Evolutionary conservation across 371 early-diverging fungal genomes (phyloP), one percentile per base, ranked within the genome.

Genomic region (Apophysomyces trapeziformis): DNA sequence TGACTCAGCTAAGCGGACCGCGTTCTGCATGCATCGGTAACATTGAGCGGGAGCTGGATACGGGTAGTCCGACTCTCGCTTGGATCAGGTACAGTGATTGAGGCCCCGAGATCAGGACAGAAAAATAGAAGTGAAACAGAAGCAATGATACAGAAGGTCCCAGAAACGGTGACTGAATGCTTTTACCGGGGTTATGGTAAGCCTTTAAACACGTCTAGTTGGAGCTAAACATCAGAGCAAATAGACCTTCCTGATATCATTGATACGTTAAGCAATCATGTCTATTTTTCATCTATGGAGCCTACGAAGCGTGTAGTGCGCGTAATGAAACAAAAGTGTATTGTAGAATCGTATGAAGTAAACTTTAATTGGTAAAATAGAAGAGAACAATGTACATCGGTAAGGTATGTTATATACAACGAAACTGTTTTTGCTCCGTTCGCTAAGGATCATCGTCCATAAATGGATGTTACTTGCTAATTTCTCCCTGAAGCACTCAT

Each of bases 401-500:
- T 26, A 26, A 26, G 32, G 32, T 26, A 26, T 26, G 32, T 26
- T 26, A 26, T 26, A 26, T 26, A 26, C 32, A 26, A 26, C 32
- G 32, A 26, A 26, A 26, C 32, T 41, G 41, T 1, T 41, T 41
- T 4, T 41, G 41, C 41, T 41, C 5, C 32, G 32, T 26, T 26
- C 3, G 32, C 32, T 26, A 26, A 26, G 32, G 32, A 26, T 26
- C 32, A 26, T 26, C 32, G 32, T 26, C 32, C 32, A 26, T 41
- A 41, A 41, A 41, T 41, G 1, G 5, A 41, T 41, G 60, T 38
- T 47, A 68, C 35, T 9, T 44, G 35, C n/a, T 64, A 66, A 9
- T 39, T 32, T 3, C 44, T 58, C 41, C 41, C 13, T 13, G 41
- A 8, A 11, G 21, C 57, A 35, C 45, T 44, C 68, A 68, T 68